These are phyloP conservation scores for Saccharomycopsis hybrid DNA, from an alignment of 1,139 yeast species.

Conservation along the genomic window DNA sequence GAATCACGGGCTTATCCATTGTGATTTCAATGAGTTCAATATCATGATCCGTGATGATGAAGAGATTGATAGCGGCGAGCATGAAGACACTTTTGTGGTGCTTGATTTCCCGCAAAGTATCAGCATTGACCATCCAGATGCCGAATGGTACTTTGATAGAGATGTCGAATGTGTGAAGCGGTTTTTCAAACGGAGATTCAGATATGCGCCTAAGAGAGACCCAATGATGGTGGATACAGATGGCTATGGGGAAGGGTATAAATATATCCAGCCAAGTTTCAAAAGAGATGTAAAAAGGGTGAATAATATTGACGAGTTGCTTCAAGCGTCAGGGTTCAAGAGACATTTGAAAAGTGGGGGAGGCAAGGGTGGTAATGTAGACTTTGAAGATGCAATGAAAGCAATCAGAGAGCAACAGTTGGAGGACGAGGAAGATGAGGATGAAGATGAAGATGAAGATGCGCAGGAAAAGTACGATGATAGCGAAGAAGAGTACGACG, in stretches of 20 bases:
- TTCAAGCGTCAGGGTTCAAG: constrained; percentile 86
- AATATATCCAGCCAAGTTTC: constrained; percentile 74
- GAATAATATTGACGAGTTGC: constrained; percentile 69
- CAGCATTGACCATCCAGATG: constrained; percentile 85
- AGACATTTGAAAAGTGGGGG: no score
- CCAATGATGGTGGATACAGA: constrained; percentile 65
- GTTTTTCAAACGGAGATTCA: constrained; percentile 74
- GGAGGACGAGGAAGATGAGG: constrained; percentile 27
- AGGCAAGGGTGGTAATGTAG: constrained; percentile 40
- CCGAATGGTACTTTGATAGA: constrained; percentile 78
- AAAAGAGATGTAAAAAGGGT: constrained; percentile 64
- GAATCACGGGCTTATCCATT: constrained; percentile 85
- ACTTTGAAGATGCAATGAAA: constrained; percentile 68
- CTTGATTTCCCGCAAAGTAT: constrained; percentile 99
- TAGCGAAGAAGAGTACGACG: constrained; percentile 23
- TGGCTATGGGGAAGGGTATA: constrained; percentile 75
- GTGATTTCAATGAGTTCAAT: constrained; percentile 96
- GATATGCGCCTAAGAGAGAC: constrained; percentile 61
- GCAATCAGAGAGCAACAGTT: constrained; percentile 48
- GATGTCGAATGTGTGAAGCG: constrained; percentile 86
- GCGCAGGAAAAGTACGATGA: constrained; percentile 31
- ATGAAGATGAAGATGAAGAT: constrained; percentile 31
- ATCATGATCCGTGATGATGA: constrained; percentile 72
- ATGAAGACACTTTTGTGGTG: constrained; percentile 68
- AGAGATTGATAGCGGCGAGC: constrained; percentile 35